Conservation (phyloP, 208 protist genomes). For the Naegleria lovaniensis region DNA sequence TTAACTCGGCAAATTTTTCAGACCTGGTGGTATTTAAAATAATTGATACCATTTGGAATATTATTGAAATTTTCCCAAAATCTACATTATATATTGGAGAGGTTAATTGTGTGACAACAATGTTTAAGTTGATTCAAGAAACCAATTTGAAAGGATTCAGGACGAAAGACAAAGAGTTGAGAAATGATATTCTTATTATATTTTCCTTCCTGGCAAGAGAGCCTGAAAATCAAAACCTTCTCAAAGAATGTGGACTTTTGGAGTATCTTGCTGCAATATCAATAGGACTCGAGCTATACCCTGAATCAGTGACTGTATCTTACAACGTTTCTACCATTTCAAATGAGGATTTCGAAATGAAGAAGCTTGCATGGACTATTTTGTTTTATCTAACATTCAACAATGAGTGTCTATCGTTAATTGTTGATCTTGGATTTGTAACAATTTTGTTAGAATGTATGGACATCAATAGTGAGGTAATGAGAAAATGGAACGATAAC, state of each 20-base stretch:
- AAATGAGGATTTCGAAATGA: not conserved
- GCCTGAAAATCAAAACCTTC: not conserved
- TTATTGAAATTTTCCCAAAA: not conserved
- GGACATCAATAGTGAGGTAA: not conserved
- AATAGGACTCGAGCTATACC: not conserved
- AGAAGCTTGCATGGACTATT: not conserved
- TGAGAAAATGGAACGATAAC: not conserved
- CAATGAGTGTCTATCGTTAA: not conserved
- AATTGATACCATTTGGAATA: not conserved
- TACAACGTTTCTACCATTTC: not conserved
- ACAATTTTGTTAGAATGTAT: not conserved
- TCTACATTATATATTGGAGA: not conserved
- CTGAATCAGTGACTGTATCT: not conserved
- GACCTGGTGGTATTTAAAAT: not conserved
- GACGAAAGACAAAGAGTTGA: not conserved
- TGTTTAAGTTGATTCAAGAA: not conserved
- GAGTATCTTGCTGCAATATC: not conserved
- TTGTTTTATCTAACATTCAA: not conserved
- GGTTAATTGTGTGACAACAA: not conserved
- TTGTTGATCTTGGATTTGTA: not conserved
- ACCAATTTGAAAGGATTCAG: not conserved
- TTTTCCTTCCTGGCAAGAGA: not conserved
- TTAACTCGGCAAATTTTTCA: not conserved
- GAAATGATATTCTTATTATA: slow-evolving; percentile 19
- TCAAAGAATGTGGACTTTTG: not conserved